Evolutionary conservation across 2,329 filamentous ascomycete genomes (phyloP).

Genomic region (Microascus cirrosus): DNA sequence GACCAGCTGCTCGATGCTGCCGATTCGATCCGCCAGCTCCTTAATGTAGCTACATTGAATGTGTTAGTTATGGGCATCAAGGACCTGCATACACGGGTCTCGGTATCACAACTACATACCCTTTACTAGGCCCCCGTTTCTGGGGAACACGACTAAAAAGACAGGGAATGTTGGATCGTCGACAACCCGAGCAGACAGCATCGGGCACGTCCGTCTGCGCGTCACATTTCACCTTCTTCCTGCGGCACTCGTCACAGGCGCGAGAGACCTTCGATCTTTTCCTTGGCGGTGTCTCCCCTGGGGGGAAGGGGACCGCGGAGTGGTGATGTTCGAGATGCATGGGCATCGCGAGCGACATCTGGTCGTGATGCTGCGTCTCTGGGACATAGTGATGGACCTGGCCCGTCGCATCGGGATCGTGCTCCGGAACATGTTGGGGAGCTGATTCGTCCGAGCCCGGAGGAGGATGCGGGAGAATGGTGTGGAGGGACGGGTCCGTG

Average conservation of each 20-base stretch:
- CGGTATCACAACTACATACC: constrained; percentile 34
- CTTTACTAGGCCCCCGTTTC: constrained; percentile 83
- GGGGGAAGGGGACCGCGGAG: constrained; percentile 11
- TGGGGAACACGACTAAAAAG: constrained; percentile 80
- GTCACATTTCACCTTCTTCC: constrained; percentile 87
- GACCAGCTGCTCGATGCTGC: constrained; percentile 71
- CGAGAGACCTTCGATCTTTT: constrained; percentile 81
- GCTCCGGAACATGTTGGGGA: not conserved
- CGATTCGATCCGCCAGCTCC: constrained; percentile 75
- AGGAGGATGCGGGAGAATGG: constrained; percentile 30
- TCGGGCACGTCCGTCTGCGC: constrained; percentile 63
- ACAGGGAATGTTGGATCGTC: constrained; percentile 63
- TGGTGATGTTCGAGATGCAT: constrained; percentile 23
- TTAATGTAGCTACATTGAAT: constrained; percentile 64
- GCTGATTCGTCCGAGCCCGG: constrained; percentile 11
- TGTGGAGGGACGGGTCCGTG: constrained; percentile 26
- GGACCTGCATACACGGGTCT: not conserved
- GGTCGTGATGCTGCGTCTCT: constrained; percentile 5
- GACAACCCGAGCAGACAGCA: constrained; percentile 70
- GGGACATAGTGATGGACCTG: constrained; percentile 5
- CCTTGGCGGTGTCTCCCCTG: constrained; percentile 50
- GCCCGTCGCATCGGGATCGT: constrained; percentile 8
- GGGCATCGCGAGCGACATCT: constrained; percentile 18
- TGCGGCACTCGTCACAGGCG: constrained; percentile 79
- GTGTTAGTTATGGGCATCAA: constrained; percentile 8